phyloP scores from a whole-genome alignment of 176 grass and related monocot species.

The Neostapfia colusana region DNA sequence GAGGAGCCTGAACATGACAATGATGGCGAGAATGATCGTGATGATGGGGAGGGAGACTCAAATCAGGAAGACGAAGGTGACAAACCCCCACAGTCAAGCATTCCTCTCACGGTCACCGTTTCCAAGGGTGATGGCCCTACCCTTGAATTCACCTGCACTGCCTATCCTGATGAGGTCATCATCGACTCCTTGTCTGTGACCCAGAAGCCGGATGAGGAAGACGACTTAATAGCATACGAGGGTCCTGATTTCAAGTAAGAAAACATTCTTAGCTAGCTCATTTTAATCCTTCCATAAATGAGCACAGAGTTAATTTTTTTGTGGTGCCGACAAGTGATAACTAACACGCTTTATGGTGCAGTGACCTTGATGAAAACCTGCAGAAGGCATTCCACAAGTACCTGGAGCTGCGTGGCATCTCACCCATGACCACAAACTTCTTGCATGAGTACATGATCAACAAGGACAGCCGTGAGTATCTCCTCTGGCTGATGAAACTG shows the following conservation, averaged over 20 bases:
- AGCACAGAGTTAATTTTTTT: not conserved
- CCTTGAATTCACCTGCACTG: conserved; percentile 80
- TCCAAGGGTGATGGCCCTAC: conserved; percentile 52
- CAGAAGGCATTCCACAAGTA: conserved; percentile 95
- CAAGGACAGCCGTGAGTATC: conserved; percentile 92
- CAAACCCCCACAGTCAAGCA: conserved; percentile 45
- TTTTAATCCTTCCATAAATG: not conserved
- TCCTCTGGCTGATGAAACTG: conserved; percentile 81
- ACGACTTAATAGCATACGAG: conserved; percentile 65
- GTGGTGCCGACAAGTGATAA: not conserved
- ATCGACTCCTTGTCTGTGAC: conserved; percentile 73
- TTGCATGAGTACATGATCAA: conserved; percentile 97
- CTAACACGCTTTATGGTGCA: conserved; percentile 30
- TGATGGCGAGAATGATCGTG: conserved; percentile 7
- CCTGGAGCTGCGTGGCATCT: conserved; percentile 80
- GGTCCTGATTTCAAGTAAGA: conserved; percentile 93
- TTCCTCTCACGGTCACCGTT: conserved; percentile 66
- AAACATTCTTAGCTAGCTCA: not conserved
- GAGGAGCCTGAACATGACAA: conserved; percentile 62
- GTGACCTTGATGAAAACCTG: conserved; percentile 93
- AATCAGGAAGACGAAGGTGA: conserved; percentile 28
- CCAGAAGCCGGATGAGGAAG: conserved; percentile 33
- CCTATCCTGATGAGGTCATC: conserved; percentile 74
- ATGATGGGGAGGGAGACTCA: conserved; percentile 27
- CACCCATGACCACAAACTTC: conserved; percentile 78